Evolutionary conservation across 352 stramenopile species (phyloP), one percentile per base, ranked within the genome.

Genomic region (Pythium periplocum): DNA sequence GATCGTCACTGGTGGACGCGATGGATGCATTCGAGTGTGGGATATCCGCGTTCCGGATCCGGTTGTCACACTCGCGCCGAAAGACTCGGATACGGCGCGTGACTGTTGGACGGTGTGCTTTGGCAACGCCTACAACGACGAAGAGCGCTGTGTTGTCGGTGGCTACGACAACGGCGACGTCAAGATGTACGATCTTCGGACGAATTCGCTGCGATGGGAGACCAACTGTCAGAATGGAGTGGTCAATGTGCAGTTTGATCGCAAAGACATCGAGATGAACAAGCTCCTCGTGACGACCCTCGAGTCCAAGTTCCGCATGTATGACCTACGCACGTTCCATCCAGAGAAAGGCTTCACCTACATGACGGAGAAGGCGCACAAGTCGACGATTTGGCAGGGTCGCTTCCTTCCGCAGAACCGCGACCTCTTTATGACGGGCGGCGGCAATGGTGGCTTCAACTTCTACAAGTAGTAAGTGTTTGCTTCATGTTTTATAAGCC

Each of bases 211-310:
- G 61, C 71, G 88, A 47, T 99, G 93, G 90, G 96, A 99, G 64
- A 98, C 91, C 49, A 99, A 98, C 65, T 93, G 90, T 46, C 82
- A 91, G 55, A 98, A 98, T 72, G 96, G 95, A 12, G 95, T 99
- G n/a, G 96, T 97, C 39, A 90, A 82, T 52, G 71, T 97, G 35
- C 81, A 98, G 64, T 98, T 98, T 53, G 96, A 99, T 66, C 81
- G 95, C 39, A 96, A 94, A 53, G 93, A 98, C 61, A 98, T 98
- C 63, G 90, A 98, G 64, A 98, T 98, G 95, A 99, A 99, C 71
- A 98, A 99, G 61, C 64, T 97, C 32, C 64, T 97, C 4, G 88
- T 98, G 30, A 97, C 93, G 30, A 98, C 95, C 38, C 76, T 98
- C 40, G 96, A 99, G 64, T 96, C 86, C 48, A 98, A 98, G 70